Percentiles rank a stretch among this genome's conserved stretches.
These are phyloP conservation scores for Salix suchowensis DNA, from an alignment of 345 rosid species.

Conservation along the genomic window DNA sequence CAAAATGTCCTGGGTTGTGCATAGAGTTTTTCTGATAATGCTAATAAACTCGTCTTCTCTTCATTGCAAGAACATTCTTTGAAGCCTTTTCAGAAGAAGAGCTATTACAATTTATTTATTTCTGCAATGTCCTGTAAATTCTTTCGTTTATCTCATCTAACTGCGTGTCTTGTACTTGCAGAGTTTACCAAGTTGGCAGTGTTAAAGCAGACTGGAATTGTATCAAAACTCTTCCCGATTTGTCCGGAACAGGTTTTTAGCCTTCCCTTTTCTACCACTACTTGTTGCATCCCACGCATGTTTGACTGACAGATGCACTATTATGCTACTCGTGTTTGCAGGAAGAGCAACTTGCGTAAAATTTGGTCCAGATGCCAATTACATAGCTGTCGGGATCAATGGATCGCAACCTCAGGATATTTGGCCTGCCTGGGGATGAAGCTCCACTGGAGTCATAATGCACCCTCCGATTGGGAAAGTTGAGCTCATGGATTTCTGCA, in stretches of 20 bases:
- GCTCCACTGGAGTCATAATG: conserved; percentile 41
- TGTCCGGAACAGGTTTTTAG: conserved; percentile 79
- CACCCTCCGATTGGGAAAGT: neutral
- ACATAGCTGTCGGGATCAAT: conserved; percentile 81
- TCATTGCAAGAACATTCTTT: neutral
- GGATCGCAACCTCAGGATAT: conserved; percentile 84
- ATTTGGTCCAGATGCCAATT: conserved; percentile 81
- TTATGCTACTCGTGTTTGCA: conserved; percentile 20
- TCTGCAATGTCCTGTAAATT: neutral
- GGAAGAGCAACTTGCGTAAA: conserved; percentile 68
- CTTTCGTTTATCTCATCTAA: neutral
- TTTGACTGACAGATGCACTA: neutral
- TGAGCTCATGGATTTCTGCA: neutral
- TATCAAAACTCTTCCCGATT: conserved; percentile 82
- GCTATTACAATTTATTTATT: neutral
- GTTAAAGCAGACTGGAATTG: conserved; percentile 95
- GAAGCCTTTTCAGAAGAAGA: too few species aligned
- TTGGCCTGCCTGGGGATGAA: conserved; percentile 62
- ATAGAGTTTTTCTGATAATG: neutral
- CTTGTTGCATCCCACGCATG: neutral
- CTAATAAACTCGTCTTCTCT: neutral
- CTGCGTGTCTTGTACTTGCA: conserved; percentile 9
- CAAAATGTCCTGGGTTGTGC: neutral
- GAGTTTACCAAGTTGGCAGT: conserved; percentile 83
- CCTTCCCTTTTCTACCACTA: neutral